Percentiles rank a stretch among this genome's conserved stretches.
These are phyloP conservation scores for Pseudogymnoascus sp. DNA, from an alignment of 2,329 filamentous ascomycete species.

Conservation along the genomic window DNA sequence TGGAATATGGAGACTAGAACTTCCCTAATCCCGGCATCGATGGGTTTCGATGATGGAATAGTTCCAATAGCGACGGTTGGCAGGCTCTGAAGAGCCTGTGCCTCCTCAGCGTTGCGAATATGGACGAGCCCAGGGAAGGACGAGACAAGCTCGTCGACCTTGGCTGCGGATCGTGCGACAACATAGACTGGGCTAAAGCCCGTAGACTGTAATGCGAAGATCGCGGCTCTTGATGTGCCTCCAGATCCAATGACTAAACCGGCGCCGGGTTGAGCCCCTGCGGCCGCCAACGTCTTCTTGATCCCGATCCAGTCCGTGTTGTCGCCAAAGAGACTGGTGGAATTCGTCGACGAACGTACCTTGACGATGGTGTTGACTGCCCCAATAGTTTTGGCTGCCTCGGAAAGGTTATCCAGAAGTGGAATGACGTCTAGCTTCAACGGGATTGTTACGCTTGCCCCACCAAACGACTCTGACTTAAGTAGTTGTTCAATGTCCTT, in stretches of 20 bases:
- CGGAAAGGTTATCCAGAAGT: slow-evolving; percentile 70
- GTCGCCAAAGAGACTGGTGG: slow-evolving; percentile 61
- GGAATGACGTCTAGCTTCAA: slow-evolving; percentile 84
- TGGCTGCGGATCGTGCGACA: slow-evolving; percentile 66
- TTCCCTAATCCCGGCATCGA: slow-evolving; percentile 64
- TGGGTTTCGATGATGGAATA: slow-evolving; percentile 79
- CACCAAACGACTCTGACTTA: slow-evolving; percentile 69
- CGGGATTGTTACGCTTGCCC: slow-evolving; percentile 91
- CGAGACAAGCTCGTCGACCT: slow-evolving; percentile 58
- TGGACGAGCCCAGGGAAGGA: slow-evolving; percentile 53
- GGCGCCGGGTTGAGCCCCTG: slow-evolving; percentile 32
- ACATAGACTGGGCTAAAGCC: slow-evolving; percentile 82
- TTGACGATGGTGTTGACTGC: slow-evolving; percentile 92
- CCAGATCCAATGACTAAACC: slow-evolving; percentile 86
- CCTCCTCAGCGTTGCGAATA: slow-evolving; percentile 35
- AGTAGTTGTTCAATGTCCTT: slow-evolving; percentile 59
- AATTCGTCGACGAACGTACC: slow-evolving; percentile 22
- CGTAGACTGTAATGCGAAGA: slow-evolving; percentile 79
- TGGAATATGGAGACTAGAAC: slow-evolving; percentile 51
- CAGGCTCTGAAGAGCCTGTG: slow-evolving; percentile 42
- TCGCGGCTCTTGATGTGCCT: slow-evolving; percentile 83
- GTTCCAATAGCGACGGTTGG: slow-evolving; percentile 77
- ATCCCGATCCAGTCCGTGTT: slow-evolving; percentile 98
- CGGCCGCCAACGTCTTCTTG: slow-evolving; percentile 57
- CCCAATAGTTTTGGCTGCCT: slow-evolving; percentile 74